phyloP scores from a whole-genome alignment of 139 green algal genomes.

The Pleodorina starrii region DNA sequence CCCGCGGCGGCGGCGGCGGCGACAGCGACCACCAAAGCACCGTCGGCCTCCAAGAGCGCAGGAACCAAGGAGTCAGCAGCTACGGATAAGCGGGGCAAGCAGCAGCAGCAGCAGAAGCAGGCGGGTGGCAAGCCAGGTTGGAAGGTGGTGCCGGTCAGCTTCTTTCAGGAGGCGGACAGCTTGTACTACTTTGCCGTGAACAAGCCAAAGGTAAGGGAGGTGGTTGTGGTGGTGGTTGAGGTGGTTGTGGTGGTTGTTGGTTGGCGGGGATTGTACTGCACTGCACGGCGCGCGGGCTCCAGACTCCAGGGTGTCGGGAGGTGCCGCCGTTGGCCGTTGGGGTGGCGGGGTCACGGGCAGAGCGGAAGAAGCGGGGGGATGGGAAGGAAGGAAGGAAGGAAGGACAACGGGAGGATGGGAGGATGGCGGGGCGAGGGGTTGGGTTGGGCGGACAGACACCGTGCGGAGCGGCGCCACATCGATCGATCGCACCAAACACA shows the following conservation, averaged over 20 bases:
- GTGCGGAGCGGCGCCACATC: too few relatives aligned
- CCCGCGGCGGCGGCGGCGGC: not conserved
- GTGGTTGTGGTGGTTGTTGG: not conserved
- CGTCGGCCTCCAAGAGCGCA: too few relatives aligned
- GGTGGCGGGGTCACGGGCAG: not conserved
- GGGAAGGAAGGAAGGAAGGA: not conserved
- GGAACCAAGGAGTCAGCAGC: too few relatives aligned
- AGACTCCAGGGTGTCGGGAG: too few relatives aligned
- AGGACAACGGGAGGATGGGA: too few relatives aligned
- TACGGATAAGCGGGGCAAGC: not conserved
- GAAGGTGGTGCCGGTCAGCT: not conserved
- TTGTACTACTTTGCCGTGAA: constrained; percentile 85
- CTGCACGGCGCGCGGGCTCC: too few relatives aligned
- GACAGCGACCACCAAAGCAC: too few relatives aligned
- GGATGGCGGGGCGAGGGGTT: too few relatives aligned
- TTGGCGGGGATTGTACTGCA: not conserved
- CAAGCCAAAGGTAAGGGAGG: constrained; percentile 70
- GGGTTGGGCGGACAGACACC: too few relatives aligned
- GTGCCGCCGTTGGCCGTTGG: too few relatives aligned
- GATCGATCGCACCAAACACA: too few relatives aligned
- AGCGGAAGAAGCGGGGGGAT: not conserved
- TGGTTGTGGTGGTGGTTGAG: too few relatives aligned
- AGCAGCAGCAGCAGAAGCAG: constrained; percentile 12
- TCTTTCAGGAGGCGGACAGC: constrained; percentile 9
- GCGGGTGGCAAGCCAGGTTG: not conserved